Percentiles rank a stretch among this genome's conserved stretches.
Conservation (phyloP, 768 basidiomycete species). For the Lactifluus rugatus region DNA sequence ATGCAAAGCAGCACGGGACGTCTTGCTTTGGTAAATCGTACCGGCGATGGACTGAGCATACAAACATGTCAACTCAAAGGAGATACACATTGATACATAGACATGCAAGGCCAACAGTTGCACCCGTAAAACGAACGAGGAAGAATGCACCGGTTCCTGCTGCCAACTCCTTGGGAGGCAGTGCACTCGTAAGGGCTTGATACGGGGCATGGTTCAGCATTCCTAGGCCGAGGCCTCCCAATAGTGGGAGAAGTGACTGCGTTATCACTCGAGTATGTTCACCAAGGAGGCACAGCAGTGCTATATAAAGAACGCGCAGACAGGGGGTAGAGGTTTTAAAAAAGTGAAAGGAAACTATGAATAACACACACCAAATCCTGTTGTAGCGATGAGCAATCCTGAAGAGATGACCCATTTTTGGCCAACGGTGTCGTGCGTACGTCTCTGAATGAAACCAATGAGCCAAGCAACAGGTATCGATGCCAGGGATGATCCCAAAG, state of each 20-base stretch:
- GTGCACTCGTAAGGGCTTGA: slow-evolving; percentile 61
- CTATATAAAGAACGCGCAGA: slow-evolving; percentile 28
- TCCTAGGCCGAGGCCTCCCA: slow-evolving; percentile 70
- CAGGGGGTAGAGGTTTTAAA: neutral
- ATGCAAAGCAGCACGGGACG: neutral
- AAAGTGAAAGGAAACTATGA: neutral
- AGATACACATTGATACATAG: neutral
- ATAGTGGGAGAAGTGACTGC: slow-evolving; percentile 52
- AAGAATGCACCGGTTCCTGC: slow-evolving; percentile 82
- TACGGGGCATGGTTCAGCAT: slow-evolving; percentile 83
- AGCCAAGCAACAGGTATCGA: slow-evolving; percentile 81
- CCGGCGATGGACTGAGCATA: slow-evolving; percentile 58
- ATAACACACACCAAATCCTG: slow-evolving; percentile 60
- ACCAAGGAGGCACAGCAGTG: slow-evolving; percentile 55
- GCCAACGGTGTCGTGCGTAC: slow-evolving; percentile 46
- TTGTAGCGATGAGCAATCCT: slow-evolving; percentile 54
- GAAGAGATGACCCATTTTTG: slow-evolving; percentile 55
- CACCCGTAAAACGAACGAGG: slow-evolving; percentile 78
- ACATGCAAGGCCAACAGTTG: slow-evolving; percentile 69
- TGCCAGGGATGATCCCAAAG: slow-evolving; percentile 73
- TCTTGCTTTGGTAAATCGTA: slow-evolving; percentile 41
- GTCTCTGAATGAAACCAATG: slow-evolving; percentile 56
- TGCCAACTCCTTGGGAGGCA: slow-evolving; percentile 59
- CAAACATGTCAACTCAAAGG: slow-evolving; percentile 6
- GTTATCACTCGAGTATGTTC: slow-evolving; percentile 36